Evolutionary conservation across 2,329 filamentous ascomycete genomes (phyloP).

Genomic region (Scleromitrula shiraiana): DNA sequence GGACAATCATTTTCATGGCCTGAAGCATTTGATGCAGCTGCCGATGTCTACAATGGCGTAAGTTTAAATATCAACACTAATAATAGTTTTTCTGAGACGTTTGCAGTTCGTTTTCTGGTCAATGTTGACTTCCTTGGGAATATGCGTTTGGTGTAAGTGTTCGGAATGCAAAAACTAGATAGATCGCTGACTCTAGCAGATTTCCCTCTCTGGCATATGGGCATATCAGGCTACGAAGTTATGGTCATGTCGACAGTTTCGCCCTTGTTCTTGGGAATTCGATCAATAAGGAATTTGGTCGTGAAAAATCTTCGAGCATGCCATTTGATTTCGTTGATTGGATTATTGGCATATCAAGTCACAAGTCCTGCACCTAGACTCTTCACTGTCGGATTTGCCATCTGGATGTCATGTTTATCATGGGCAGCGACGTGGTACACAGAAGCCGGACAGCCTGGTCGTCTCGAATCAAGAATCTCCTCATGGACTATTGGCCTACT

Average conservation of each 20-base stretch:
- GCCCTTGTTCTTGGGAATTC: slow-evolving; percentile 69
- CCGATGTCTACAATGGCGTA: slow-evolving; percentile 89
- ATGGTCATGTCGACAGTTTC: slow-evolving; percentile 79
- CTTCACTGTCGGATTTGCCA: slow-evolving; percentile 71
- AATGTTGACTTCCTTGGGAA: slow-evolving; percentile 78
- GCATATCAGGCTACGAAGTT: slow-evolving; percentile 91
- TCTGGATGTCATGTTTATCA: slow-evolving; percentile 71
- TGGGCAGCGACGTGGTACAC: slow-evolving; percentile 79
- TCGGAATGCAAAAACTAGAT: not conserved
- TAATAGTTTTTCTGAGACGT: slow-evolving; percentile 7
- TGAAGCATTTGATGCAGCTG: slow-evolving; percentile 69
- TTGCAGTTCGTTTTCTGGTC: slow-evolving; percentile 89
- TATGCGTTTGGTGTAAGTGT: slow-evolving; percentile 88
- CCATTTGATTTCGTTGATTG: slow-evolving; percentile 70
- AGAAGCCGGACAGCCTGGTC: slow-evolving; percentile 63
- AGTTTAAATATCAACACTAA: slow-evolving; percentile 25
- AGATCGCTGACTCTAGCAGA: slow-evolving; percentile 41
- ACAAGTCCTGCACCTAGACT: slow-evolving; percentile 66
- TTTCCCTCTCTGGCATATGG: slow-evolving; percentile 98
- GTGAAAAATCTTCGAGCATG: slow-evolving; percentile 60
- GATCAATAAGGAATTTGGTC: slow-evolving; percentile 58
- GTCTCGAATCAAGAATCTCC: slow-evolving; percentile 73
- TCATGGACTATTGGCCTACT: slow-evolving; percentile 78
- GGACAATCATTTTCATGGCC: slow-evolving; percentile 63
- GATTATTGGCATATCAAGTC: slow-evolving; percentile 72